phyloP scores from a whole-genome alignment of 768 basidiomycete genomes.

The Guyanaporus albipodus region DNA sequence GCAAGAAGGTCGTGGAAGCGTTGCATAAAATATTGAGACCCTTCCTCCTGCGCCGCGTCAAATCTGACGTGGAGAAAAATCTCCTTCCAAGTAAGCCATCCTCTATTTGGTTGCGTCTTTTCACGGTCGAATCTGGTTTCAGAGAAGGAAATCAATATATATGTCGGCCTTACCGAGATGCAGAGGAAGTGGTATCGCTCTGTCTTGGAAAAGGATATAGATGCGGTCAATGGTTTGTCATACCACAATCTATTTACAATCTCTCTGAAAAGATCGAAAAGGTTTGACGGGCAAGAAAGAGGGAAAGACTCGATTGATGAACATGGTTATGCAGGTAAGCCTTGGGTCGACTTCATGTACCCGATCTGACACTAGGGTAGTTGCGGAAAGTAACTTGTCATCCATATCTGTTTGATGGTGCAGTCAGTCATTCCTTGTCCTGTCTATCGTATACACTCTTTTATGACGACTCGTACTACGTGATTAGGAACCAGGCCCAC shows the following conservation, averaged over 20 bases:
- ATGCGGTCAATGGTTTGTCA: constrained; percentile 86
- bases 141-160: constrained; percentile 99
- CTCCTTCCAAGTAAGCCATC: constrained; percentile 72
- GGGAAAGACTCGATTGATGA: constrained; percentile 95
- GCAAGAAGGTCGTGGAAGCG: constrained; percentile 92
- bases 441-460: background rate
- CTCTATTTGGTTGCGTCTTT: background rate
- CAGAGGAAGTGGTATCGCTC: constrained; percentile 97
- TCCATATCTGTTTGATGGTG: constrained; percentile 90
- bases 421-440: constrained; percentile 42
- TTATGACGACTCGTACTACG: background rate
- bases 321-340: constrained; percentile 97
- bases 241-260: background rate
- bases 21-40: constrained; percentile 95
- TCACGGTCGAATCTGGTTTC: constrained; percentile 2
- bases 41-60: constrained; percentile 91
- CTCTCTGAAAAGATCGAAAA: constrained; percentile 23
- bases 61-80: constrained; percentile 95
- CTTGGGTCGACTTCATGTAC: background rate
- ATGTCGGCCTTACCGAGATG: constrained; percentile 95
- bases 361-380: constrained; percentile 18
- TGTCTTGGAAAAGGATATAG: constrained; percentile 96
- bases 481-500: constrained; percentile 87
- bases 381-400: constrained; percentile 87
- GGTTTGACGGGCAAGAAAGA: constrained; percentile 96